Percentiles rank a stretch among this genome's conserved stretches.
These are phyloP conservation scores for Eustoma russellianum DNA, from an alignment of 257 asterid species.

Conservation along the genomic window DNA sequence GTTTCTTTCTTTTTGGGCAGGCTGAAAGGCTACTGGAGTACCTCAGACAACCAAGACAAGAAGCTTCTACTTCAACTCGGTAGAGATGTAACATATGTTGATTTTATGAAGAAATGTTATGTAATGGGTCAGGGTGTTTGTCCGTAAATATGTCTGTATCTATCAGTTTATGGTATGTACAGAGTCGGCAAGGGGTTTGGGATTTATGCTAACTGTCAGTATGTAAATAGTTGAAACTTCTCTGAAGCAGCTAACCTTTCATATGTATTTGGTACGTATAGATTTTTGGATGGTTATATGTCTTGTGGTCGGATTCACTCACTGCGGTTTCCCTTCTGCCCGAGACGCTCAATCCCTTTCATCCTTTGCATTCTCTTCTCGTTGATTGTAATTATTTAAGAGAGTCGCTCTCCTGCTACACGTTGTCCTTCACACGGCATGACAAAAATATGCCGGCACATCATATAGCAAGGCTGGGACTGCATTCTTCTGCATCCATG, in stretches of 20 bases:
- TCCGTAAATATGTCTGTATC: slow-evolving; percentile 25
- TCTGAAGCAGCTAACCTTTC: slow-evolving; percentile 39
- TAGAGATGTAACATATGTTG: slow-evolving; percentile 12
- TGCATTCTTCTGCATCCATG: no score
- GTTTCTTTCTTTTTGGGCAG: slow-evolving; percentile 26
- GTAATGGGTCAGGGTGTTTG: slow-evolving; percentile 27
- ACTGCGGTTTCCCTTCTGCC: no score
- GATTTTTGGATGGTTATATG: no score
- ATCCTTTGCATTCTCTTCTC: no score
- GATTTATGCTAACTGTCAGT: slow-evolving; percentile 5
- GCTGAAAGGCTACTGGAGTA: slow-evolving; percentile 83
- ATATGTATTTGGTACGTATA: no score
- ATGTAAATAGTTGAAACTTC: slow-evolving; percentile 21
- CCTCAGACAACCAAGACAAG: slow-evolving; percentile 92
- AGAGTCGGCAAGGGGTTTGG: slow-evolving; percentile 41
- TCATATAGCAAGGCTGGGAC: no score
- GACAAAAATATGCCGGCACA: no score
- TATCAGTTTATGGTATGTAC: slow-evolving; percentile 34
- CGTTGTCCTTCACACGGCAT: no score
- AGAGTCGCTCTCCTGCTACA: no score
- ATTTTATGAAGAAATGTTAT: not conserved
- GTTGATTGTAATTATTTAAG: no score
- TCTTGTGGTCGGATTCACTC: no score
- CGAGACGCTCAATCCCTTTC: no score
- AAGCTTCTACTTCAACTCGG: slow-evolving; percentile 67